Percentiles rank a stretch among this genome's conserved stretches.
Conservation (phyloP, 768 basidiomycete species). For the Termitomyces sp. region DNA sequence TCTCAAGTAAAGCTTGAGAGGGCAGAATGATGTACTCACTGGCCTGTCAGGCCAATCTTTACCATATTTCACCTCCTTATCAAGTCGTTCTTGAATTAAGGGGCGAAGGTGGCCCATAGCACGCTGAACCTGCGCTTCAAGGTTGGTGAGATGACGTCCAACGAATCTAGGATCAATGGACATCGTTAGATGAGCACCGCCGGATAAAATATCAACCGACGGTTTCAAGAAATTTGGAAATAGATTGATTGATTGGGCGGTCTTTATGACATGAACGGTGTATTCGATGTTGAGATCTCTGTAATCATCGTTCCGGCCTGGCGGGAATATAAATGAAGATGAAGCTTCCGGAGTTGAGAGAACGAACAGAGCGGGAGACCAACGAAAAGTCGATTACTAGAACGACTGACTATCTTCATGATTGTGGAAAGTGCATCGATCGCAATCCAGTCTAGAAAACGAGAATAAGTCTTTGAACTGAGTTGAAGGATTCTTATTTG, state of each 20-base stretch:
- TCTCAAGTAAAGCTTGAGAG: not conserved
- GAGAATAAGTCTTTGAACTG: not conserved
- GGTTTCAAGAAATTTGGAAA: conserved; percentile 22
- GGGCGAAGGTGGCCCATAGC: conserved; percentile 25
- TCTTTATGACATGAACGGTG: conserved; percentile 27
- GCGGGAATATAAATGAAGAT: not conserved
- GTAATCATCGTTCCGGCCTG: conserved; percentile 39
- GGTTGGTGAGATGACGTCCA: conserved; percentile 16
- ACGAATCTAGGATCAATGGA: conserved; percentile 9
- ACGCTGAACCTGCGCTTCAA: conserved; percentile 16
- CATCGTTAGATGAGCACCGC: no score
- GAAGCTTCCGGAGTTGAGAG: not conserved
- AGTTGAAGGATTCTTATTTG: not conserved
- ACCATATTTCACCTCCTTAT: conserved; percentile 24
- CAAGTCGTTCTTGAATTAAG: conserved; percentile 23
- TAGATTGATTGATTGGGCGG: conserved; percentile 25
- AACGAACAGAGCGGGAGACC: conserved; percentile 38
- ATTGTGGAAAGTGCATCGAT: conserved; percentile 21
- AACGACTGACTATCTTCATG: conserved; percentile 29
- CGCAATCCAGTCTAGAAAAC: conserved; percentile 29
- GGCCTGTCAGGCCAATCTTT: conserved; percentile 30
- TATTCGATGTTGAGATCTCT: conserved; percentile 28
- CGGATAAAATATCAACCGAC: not conserved
- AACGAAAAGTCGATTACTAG: conserved; percentile 39
- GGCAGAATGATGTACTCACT: conserved; percentile 10